Percentiles rank a stretch among this genome's conserved stretches.
Conservation (phyloP, 1,139 yeast genomes). For the Diutina sp. region DNA sequence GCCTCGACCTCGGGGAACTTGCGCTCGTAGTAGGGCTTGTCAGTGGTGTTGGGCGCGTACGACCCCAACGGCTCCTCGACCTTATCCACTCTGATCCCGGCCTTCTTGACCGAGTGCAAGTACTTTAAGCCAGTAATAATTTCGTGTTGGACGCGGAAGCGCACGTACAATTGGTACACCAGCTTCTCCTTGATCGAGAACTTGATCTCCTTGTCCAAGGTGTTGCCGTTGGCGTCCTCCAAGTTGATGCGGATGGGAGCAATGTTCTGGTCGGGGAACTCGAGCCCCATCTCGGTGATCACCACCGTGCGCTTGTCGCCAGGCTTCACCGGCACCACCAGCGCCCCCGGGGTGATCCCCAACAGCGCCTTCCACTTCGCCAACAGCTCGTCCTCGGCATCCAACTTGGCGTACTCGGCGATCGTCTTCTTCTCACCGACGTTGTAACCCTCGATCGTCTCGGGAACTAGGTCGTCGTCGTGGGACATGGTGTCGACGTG, state of each 20-base stretch:
- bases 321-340: constrained; percentile 52
- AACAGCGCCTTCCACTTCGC: constrained; percentile 89
- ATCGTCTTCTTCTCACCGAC: constrained; percentile 80
- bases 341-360: constrained; percentile 46
- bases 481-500: constrained; percentile 9
- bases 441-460: constrained; percentile 54
- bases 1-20: constrained; percentile 80
- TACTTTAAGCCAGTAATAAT: constrained; percentile 85
- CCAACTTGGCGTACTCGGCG: constrained; percentile 72
- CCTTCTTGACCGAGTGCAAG: constrained; percentile 72
- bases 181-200: constrained; percentile 72
- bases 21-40: constrained; percentile 71
- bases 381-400: constrained; percentile 83
- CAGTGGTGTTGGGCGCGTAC: constrained; percentile 80
- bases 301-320: constrained; percentile 73
- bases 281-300: constrained; percentile 60
- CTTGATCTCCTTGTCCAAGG: constrained; percentile 41
- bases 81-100: constrained; percentile 80
- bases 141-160: constrained; percentile 81
- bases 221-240: constrained; percentile 40
- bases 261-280: constrained; percentile 47
- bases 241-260: constrained; percentile 52
- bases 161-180: constrained; percentile 57
- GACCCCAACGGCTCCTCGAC: constrained; percentile 83
- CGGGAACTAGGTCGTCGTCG: constrained; percentile 54